Base-by-base conservation (phyloP, 345 rosid species). In the Bruguiera gymnorhiza region DNA sequence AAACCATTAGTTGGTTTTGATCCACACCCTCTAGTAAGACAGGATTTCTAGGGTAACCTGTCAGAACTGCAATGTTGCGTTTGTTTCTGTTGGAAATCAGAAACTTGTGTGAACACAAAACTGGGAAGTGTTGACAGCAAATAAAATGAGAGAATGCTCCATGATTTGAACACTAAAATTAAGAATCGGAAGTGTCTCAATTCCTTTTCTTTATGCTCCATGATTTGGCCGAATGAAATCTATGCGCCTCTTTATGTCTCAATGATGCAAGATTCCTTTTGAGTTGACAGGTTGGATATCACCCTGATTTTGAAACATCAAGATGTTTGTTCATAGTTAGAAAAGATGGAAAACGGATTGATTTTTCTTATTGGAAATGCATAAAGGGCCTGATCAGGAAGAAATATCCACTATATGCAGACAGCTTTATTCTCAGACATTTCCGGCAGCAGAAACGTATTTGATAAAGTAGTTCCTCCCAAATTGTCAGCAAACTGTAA, bases 321-420 rank as follows among this genome's bases (percentile, higher is more conserved):
- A 73, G 94, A 61, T 95, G 99, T 77, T 43, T 95, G 87, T 90
- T 95, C 76, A 82, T 95, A 72, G 93, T 87, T 56, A 88, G 91
- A 52, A 90, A 74, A 74, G 98, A 95, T 74, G 97, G 97, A 36
- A 78, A 84, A 64, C 60, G 78, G 50, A 80, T 90, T 6, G 98
- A 92, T 79, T 92, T 95, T 83, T 95, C 99, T 6, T 95, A 90
- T 81, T 88, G 98, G 99, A 95, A 95, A 83, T 95, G 99, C 88
- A 85, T 92, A 78, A 87, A 90, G 80, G 98, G 98, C 19, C 71
- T 95, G 66, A 90, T 95, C 66, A 84, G 87, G 83, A 92, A 86
- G 84, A 95, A 88, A 76, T 92, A 92, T 78, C 99, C 98, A 37
- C 78, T 90, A 46, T 85, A 90, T 61, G 98, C 98, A 21, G 97